Base-by-base conservation (phyloP, 78 protist genomes). In the Bodo saltans region DNA sequence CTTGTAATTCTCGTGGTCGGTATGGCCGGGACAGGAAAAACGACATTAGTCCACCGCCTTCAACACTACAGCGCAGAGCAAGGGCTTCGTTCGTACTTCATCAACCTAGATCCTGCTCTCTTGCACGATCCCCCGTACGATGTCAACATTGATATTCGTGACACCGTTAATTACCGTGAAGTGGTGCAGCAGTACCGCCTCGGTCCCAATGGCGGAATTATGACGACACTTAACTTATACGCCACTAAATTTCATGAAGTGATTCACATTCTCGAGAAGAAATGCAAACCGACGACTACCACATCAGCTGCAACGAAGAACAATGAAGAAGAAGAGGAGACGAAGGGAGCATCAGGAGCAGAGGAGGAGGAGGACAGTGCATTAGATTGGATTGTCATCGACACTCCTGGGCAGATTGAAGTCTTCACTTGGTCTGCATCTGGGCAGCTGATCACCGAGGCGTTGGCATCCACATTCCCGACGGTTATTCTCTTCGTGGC, bases 21-120 rank as follows among this genome's bases (percentile, higher is more conserved):
- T 39, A 96, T 97, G 99, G 99, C 99, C 0, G 99, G 99, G 17
- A 80, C 94, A 67, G 99, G 99, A 29, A 98, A 98, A 87, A 92
- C 98, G 60, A 95, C 98, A 23, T 79, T 97, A 1, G 74, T 96
- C 90, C 97, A 95, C 28, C 70, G 87, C 41, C 27, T 29, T 1
- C 1, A 23, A 73, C 87, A 80, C 70, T 97, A 32, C 39, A 38
- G 94, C 29, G 42, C 72, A 53, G 86, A 79, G 80, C 21, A 91
- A 68, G 47, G 84, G 79, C 86, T 27, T n/a, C 83, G 78, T 1
- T 68, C 85, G 0, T 98, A 97, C 88, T 27, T 85, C 52, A 79
- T 98, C 72, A 98, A 98, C 79, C 88, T 97, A 11, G 98, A 96
- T 72, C 98, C 97, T 25, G 97, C 97, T 11, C 95, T 90, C 32